Base-by-base conservation (phyloP, 371 early-diverging fungal species). In the Syncephalastrum monosporum region DNA sequence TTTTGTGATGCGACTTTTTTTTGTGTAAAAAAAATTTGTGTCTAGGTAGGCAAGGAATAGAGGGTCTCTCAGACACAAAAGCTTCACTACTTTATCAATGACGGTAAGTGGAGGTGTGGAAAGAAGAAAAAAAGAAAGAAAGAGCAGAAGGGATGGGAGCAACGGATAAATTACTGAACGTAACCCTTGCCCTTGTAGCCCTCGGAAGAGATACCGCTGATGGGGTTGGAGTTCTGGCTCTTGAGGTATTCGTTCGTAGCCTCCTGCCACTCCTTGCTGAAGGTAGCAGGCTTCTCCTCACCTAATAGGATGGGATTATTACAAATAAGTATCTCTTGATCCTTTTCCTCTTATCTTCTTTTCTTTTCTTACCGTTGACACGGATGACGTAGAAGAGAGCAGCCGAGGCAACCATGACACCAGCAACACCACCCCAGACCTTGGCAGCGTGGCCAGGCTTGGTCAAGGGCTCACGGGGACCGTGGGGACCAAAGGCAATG, bases 401-500 rank as follows among this genome's bases (percentile, higher is more conserved):
- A 50, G 68, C 63, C 44, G 86, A 74, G 49, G 83, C 61, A 15
- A 63, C 83, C 47, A 91, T 54, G 51, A 90, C 82, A 65, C 64
- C 81, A n/a, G 65, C 53, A 50, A 89, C 77, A 74, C 93, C 94
- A 53, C 69, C 68, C 58, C 84, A 10, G 38, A 96, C 90, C 82
- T 91, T 92, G 64, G 73, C 59, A 60, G 68, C 73, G 67, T 92
- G 82, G 56, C 87, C 86, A 48, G 93, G 88, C 73, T 90, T 83
- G 50, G 75, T 75, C 49, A 83, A 69, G 27, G 91, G 91, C 64
- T 88, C 85, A 68, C 98, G 93, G 57, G 91, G 89, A 72, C 92
- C 95, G 81, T 96, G 93, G 47, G 91, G 82, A 56, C 98, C 98
- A 72, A 94, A 98, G 47, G 97, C 93, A 65, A 96, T 88, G 77